A percentile compares a stretch with the other conserved stretches of the same genome.
Evolutionary conservation across 352 stramenopile species (phyloP).

Genomic region (Pythium graminicola): DNA sequence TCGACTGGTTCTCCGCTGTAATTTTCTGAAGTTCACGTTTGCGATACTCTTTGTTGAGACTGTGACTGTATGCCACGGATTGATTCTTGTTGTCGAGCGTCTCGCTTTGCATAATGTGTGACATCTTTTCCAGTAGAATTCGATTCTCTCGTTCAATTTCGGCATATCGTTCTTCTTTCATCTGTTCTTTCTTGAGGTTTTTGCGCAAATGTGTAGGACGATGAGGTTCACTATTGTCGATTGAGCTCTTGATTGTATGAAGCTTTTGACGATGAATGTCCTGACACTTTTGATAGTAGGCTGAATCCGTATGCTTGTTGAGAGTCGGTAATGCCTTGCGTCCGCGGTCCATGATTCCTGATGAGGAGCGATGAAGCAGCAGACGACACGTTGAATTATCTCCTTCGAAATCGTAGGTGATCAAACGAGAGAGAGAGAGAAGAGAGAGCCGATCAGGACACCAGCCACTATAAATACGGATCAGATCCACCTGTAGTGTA

Average conservation of each 20-base stretch:
- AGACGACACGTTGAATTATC: constrained; percentile 11
- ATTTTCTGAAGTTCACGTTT: constrained; percentile 86
- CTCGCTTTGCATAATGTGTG: constrained; percentile 90
- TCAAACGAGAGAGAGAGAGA: too few relatives aligned
- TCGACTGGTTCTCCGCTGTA: constrained; percentile 81
- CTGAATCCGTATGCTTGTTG: constrained; percentile 83
- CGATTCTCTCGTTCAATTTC: constrained; percentile 96
- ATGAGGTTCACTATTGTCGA: constrained; percentile 92
- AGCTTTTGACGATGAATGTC: constrained; percentile 79
- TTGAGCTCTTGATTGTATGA: constrained; percentile 89
- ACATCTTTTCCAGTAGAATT: constrained; percentile 97
- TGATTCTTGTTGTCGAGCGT: constrained; percentile 85
- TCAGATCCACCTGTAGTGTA: constrained; percentile 15
- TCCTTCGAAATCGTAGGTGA: too few relatives aligned
- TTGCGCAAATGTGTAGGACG: constrained; percentile 89
- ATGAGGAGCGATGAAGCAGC: background rate
- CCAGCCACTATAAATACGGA: constrained; percentile 19
- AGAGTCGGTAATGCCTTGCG: constrained; percentile 81
- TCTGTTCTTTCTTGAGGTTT: constrained; percentile 96
- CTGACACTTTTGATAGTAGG: constrained; percentile 84
- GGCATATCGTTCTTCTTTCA: constrained; percentile 93
- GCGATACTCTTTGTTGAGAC: constrained; percentile 74
- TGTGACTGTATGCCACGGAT: constrained; percentile 64
- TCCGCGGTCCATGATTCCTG: constrained; percentile 62
- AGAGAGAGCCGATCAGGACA: background rate